Evolutionary conservation across 192 early-diverging fungal genomes (phyloP).

Genomic region (Gaertneriomyces semiglobifer): DNA sequence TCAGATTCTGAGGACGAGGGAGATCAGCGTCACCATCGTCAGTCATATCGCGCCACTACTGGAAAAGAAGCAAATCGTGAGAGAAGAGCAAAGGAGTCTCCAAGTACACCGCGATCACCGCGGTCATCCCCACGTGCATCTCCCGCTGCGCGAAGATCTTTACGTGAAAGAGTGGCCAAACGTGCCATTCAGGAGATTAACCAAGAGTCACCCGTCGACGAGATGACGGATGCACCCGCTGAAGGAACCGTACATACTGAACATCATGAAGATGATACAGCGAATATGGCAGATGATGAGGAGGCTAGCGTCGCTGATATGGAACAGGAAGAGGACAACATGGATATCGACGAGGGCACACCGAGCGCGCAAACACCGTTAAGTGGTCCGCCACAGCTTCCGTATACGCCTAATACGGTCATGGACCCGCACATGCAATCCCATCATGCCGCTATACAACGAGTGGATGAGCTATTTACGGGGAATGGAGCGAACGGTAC

Average conservation of each 20-base stretch:
- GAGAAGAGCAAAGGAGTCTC: conserved; percentile 9
- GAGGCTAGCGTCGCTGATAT: conserved; percentile 24
- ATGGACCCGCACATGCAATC: too few relatives aligned
- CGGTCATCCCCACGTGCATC: conserved; percentile 1
- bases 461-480: too few relatives aligned
- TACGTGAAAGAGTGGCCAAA: neutral
- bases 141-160: neutral
- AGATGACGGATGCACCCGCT: neutral
- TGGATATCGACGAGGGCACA: conserved; percentile 21
- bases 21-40: conserved; percentile 33
- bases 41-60: conserved; percentile 30
- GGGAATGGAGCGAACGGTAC: too few relatives aligned
- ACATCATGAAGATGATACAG: neutral
- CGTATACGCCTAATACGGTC: too few relatives aligned
- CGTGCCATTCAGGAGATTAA: neutral
- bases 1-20: conserved; percentile 77
- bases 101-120: neutral
- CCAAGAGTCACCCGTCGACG: neutral
- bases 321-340: conserved; percentile 23
- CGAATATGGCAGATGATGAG: conserved; percentile 17
- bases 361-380: too few relatives aligned
- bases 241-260: neutral
- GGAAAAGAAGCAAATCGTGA: conserved; percentile 14
- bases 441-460: too few relatives aligned
- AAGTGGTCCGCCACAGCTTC: too few relatives aligned